These are phyloP conservation scores for Vigna radiata DNA, from an alignment of 306 rosid genomes.

Conservation along the genomic window DNA sequence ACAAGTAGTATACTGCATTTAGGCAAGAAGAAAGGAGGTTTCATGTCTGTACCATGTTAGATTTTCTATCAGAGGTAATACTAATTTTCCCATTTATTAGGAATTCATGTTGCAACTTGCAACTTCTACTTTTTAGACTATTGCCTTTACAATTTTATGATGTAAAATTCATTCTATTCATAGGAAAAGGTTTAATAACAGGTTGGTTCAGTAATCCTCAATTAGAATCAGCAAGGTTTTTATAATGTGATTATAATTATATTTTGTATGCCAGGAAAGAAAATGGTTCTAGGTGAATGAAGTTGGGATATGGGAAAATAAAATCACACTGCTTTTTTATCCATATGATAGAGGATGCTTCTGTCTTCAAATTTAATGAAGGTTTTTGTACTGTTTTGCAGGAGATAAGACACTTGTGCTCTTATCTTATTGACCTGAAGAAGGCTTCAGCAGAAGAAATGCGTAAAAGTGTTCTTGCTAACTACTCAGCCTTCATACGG, in stretches of 20 bases:
- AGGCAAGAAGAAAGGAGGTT: not conserved
- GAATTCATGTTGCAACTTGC: slow-evolving; percentile 1
- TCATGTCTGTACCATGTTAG: not conserved
- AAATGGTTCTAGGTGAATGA: slow-evolving; percentile 4
- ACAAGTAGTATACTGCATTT: not conserved
- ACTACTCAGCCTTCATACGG: slow-evolving; percentile 93
- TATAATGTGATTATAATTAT: slow-evolving; percentile 9
- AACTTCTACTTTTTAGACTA: not conserved
- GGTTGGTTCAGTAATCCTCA: not conserved
- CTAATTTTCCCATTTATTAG: not conserved
- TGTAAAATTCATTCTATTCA: not conserved
- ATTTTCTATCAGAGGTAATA: not conserved
- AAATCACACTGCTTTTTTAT: not conserved
- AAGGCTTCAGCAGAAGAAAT: slow-evolving; percentile 99
- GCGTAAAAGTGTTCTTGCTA: slow-evolving; percentile 92
- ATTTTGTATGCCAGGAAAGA: slow-evolving; percentile 1
- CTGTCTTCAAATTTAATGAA: slow-evolving; percentile 10
- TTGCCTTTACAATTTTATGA: not conserved
- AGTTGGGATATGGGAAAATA: not conserved
- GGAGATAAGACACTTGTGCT: slow-evolving; percentile 77
- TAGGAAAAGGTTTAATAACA: not conserved
- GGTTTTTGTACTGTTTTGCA: slow-evolving; percentile 42
- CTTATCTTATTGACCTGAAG: slow-evolving; percentile 76
- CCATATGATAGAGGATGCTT: not conserved
- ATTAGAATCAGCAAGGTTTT: not conserved